A percentile compares a stretch with the other conserved stretches of the same genome.
Evolutionary conservation across 2,329 filamentous ascomycete genomes (phyloP).

Genomic region (Diplodia intermedia): DNA sequence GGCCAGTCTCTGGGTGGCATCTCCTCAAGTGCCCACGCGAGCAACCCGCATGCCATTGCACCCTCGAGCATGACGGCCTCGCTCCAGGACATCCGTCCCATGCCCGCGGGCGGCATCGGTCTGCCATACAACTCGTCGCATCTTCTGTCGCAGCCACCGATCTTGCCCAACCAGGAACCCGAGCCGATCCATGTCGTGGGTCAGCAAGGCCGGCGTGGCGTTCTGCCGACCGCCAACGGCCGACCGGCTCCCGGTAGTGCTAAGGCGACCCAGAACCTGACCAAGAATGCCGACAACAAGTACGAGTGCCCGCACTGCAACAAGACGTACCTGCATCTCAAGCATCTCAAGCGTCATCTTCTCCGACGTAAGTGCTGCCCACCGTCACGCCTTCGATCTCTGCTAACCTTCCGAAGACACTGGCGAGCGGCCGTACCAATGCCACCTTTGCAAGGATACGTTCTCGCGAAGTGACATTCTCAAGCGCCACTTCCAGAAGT

Average conservation of each 20-base stretch:
- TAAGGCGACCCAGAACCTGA: constrained; percentile 84
- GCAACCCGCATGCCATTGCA: constrained; percentile 44
- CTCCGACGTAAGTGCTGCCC: constrained; percentile 79
- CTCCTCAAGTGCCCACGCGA: constrained; percentile 44
- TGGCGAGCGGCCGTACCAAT: constrained; percentile 97
- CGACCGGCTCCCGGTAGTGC: constrained; percentile 78
- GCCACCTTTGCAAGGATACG: constrained; percentile 95
- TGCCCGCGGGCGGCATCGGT: constrained; percentile 50
- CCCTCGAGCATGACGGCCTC: constrained; percentile 37
- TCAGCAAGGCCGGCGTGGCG: constrained; percentile 89
- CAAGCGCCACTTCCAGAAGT: constrained; percentile 99
- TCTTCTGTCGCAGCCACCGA: constrained; percentile 41
- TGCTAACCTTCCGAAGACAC: constrained; percentile 70
- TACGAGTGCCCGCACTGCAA: constrained; percentile 98
- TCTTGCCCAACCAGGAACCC: constrained; percentile 52
- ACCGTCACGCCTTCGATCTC: background rate
- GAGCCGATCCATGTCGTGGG: constrained; percentile 91
- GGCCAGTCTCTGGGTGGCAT: constrained; percentile 46
- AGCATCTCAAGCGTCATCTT: constrained; percentile 96
- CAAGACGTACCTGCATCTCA: constrained; percentile 96
- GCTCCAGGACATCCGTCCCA: constrained; percentile 51
- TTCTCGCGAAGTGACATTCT: constrained; percentile 98
- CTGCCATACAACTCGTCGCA: constrained; percentile 45
- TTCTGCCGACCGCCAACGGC: constrained; percentile 88
- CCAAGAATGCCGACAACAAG: constrained; percentile 96